Evolutionary conservation across 129 eudicot genomes (phyloP).

Genomic region (Centrapalus pauciflorus): DNA sequence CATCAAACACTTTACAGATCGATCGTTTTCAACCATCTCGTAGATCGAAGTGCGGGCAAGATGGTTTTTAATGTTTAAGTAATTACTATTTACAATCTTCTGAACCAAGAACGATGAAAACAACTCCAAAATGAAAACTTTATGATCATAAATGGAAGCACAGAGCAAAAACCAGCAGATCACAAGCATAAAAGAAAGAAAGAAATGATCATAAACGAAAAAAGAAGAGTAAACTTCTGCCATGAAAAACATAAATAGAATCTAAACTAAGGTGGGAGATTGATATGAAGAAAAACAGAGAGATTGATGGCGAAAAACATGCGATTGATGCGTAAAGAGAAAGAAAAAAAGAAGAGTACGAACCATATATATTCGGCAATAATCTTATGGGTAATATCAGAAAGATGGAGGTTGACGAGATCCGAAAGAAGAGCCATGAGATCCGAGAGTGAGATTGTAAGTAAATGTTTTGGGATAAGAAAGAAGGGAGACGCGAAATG

Average conservation of each 20-base stretch:
- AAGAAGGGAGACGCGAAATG: constrained; percentile 1
- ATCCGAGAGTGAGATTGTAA: no score
- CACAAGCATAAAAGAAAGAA: no score
- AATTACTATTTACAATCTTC: neutral
- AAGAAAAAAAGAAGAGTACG: neutral
- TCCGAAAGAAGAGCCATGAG: constrained; percentile 59
- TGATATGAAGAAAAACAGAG: neutral
- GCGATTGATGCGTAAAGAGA: neutral
- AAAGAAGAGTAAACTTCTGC: neutral
- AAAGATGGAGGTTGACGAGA: constrained; percentile 65
- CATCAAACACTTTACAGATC: constrained; percentile 7
- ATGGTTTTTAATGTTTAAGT: neutral
- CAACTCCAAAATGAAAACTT: no score
- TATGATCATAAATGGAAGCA: no score
- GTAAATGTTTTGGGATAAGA: neutral
- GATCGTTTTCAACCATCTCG: constrained; percentile 9
- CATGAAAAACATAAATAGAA: neutral
- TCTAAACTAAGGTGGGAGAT: neutral
- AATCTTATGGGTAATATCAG: constrained; percentile 47
- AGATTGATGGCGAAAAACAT: constrained; percentile 2
- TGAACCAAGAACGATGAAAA: neutral
- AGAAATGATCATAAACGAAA: neutral
- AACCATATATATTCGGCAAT: constrained; percentile 87
- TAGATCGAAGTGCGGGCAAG: neutral
- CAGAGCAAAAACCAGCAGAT: no score